A percentile compares a stretch with the other conserved stretches of the same genome.
Conservation (phyloP, 805 yeast genomes). For the Starmerella sirachaensis region DNA sequence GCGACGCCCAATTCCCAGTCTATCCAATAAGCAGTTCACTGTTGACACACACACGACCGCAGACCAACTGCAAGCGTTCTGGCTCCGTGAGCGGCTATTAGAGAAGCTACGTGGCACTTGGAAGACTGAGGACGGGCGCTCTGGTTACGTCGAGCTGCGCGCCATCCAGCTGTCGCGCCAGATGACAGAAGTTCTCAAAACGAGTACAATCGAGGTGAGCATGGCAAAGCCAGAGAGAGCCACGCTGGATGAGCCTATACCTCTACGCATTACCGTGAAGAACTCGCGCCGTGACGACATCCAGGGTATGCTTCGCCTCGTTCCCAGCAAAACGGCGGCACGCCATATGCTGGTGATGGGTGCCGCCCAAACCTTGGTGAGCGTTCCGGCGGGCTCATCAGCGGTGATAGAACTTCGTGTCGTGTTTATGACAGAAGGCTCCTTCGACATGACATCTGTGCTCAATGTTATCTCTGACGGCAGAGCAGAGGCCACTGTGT, state of each 20-base stretch:
- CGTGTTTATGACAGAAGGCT: conserved; percentile 62
- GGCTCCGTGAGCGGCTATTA: conserved; percentile 66
- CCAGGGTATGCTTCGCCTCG: conserved; percentile 48
- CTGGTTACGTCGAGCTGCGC: conserved; percentile 56
- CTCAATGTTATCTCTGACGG: conserved; percentile 34
- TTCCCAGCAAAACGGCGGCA: conserved; percentile 40
- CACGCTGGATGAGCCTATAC: conserved; percentile 39
- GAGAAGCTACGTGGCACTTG: conserved; percentile 53
- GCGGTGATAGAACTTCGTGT: conserved; percentile 41
- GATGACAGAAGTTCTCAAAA: conserved; percentile 43
- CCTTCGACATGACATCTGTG: conserved; percentile 66
- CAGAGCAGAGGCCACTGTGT: conserved; percentile 17
- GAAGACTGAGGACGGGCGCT: conserved; percentile 35
- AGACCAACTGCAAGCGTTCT: conserved; percentile 62
- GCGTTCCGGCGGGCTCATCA: conserved; percentile 36
- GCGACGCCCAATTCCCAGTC: conserved; percentile 52
- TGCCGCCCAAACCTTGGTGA: conserved; percentile 45
- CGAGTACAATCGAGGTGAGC: conserved; percentile 14
- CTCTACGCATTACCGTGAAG: conserved; percentile 37
- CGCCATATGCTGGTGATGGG: conserved; percentile 63
- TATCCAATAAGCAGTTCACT: conserved; percentile 58
- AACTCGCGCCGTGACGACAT: conserved; percentile 35
- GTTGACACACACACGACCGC: conserved; percentile 35
- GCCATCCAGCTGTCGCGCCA: conserved; percentile 48
- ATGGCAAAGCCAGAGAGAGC: background rate